A percentile compares a stretch with the other conserved stretches of the same genome.
phyloP scores from a whole-genome alignment of 495 filamentous ascomycete species.

The Penicillium angulare region DNA sequence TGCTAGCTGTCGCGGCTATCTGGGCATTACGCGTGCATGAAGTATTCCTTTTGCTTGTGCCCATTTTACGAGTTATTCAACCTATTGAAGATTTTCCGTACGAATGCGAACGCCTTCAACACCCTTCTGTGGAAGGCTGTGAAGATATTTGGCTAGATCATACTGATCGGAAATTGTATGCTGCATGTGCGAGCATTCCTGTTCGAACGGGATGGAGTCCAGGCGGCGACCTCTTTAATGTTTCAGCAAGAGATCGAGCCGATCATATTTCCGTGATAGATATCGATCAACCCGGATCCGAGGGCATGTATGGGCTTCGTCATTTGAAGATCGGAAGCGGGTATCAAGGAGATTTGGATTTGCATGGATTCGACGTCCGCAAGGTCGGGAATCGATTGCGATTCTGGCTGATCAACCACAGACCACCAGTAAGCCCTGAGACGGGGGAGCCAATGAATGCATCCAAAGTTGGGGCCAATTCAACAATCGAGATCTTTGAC shows the following conservation, averaged over 20 bases:
- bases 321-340: background rate
- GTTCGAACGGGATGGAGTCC: slow-evolving; percentile 4
- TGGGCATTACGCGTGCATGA: background rate
- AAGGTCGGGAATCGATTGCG: slow-evolving; percentile 1
- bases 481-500: slow-evolving; percentile 11
- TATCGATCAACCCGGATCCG: slow-evolving; percentile 8
- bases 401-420: slow-evolving; percentile 16
- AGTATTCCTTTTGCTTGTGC: background rate
- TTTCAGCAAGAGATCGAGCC: background rate
- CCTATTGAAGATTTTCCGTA: slow-evolving; percentile 8
- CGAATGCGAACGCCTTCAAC: slow-evolving; percentile 1
- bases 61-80: background rate
- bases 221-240: background rate
- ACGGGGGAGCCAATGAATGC: slow-evolving; percentile 7
- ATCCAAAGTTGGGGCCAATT: slow-evolving; percentile 2
- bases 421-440: background rate
- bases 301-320: slow-evolving; percentile 3
- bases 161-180: slow-evolving; percentile 10
- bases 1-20: background rate
- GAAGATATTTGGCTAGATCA: slow-evolving; percentile 15
- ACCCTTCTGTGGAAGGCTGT: slow-evolving; percentile 14
- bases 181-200: slow-evolving; percentile 1
- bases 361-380: slow-evolving; percentile 10
- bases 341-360: background rate
- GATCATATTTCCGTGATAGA: slow-evolving; percentile 12